Evolutionary conservation across 1,284 basidiomycete genomes (phyloP).

Genomic region (Athelia sp.): DNA sequence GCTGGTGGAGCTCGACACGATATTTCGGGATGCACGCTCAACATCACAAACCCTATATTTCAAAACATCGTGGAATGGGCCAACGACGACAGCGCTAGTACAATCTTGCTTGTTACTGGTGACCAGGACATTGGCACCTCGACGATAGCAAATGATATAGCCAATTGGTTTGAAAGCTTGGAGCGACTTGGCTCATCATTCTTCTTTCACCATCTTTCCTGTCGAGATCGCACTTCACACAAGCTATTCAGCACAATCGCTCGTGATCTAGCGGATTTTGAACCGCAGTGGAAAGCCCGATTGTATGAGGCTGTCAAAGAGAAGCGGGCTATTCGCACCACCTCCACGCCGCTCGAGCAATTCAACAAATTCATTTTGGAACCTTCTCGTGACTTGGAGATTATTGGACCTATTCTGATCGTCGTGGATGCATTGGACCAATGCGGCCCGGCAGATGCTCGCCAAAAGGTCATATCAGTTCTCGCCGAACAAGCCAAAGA

Average conservation of each 20-base stretch:
- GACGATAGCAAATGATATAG: neutral
- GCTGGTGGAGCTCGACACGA: conserved; percentile 11
- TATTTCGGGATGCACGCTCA: conserved; percentile 7
- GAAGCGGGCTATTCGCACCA: neutral
- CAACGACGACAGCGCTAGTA: neutral
- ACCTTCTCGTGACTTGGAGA: neutral
- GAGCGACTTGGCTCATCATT: neutral
- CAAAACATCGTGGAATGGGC: neutral
- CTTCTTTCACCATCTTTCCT: neutral
- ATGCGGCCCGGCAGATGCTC: conserved; percentile 8
- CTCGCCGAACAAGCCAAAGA: conserved; percentile 3
- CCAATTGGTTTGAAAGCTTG: neutral
- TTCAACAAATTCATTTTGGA: conserved; percentile 4
- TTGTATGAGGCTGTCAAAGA: neutral
- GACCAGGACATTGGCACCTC: neutral
- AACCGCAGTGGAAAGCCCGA: conserved; percentile 4
- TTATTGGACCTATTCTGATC: neutral
- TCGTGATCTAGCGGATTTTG: conserved; percentile 11
- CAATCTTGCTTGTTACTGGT: conserved; percentile 2
- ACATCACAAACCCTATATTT: conserved; percentile 5
- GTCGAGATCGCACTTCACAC: neutral
- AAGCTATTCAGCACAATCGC: conserved; percentile 8
- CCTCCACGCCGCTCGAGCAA: neutral
- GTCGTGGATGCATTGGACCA: conserved; percentile 15
- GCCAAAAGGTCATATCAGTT: conserved; percentile 4